Percentiles rank a stretch among this genome's conserved stretches.
Evolutionary conservation across 306 rosid species (phyloP).

Genomic region (Quillaja saponaria): DNA sequence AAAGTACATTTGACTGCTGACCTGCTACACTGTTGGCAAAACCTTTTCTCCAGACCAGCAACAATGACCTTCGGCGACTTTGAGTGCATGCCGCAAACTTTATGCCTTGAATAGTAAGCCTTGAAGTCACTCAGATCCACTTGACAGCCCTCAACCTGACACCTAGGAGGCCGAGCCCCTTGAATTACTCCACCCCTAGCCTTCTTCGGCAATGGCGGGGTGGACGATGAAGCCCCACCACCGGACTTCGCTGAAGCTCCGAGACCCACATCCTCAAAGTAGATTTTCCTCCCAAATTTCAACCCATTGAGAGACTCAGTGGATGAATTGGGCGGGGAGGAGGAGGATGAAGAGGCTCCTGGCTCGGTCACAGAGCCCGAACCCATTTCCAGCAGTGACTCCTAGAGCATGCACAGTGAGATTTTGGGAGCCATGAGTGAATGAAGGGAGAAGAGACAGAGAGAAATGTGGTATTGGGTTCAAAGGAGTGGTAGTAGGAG

Average conservation of each 20-base stretch:
- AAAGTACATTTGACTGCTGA: slow-evolving; percentile 32
- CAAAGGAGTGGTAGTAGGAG: slow-evolving; percentile 26
- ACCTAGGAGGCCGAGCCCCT: slow-evolving; percentile 68
- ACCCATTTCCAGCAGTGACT: slow-evolving; percentile 49
- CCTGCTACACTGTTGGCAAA: slow-evolving; percentile 99
- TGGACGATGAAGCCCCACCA: slow-evolving; percentile 33
- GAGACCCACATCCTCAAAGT: slow-evolving; percentile 65
- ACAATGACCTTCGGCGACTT: slow-evolving; percentile 78
- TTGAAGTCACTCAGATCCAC: slow-evolving; percentile 86
- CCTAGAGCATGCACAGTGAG: slow-evolving; percentile 42
- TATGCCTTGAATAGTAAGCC: slow-evolving; percentile 89
- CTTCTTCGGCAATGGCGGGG: slow-evolving; percentile 51
- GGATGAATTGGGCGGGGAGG: slow-evolving; percentile 57
- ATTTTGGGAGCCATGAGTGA: slow-evolving; percentile 9
- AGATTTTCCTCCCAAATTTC: slow-evolving; percentile 72
- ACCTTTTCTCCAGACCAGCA: slow-evolving; percentile 76
- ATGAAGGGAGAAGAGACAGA: slow-evolving; percentile 3
- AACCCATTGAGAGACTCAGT: slow-evolving; percentile 66
- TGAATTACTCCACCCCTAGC: slow-evolving; percentile 44
- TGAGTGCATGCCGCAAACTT: slow-evolving; percentile 84
- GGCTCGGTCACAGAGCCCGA: slow-evolving; percentile 56
- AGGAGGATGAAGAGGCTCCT: slow-evolving; percentile 45
- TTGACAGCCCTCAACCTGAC: slow-evolving; percentile 90
- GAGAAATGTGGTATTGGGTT: neutral
- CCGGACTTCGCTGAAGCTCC: slow-evolving; percentile 42